Percentiles rank a stretch among this genome's conserved stretches.
phyloP scores from a whole-genome alignment of 768 basidiomycete species.

The Leccinum subtestaceum region DNA sequence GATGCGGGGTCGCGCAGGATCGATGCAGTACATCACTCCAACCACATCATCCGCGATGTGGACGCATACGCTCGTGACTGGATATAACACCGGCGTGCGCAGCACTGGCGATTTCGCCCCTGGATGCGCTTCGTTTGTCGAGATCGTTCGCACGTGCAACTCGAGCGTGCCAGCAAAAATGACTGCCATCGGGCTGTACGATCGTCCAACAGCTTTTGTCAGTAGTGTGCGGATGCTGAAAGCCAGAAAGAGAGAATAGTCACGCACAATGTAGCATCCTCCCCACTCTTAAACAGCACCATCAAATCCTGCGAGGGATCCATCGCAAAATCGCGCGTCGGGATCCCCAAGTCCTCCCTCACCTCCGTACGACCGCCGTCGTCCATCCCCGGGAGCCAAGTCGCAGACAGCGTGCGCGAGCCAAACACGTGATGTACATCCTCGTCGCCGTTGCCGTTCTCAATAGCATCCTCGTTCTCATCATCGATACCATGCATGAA shows the following conservation, averaged over 20 bases:
- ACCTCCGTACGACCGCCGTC: slow-evolving; percentile 18
- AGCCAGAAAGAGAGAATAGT: too few relatives aligned
- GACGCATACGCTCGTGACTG: slow-evolving; percentile 36
- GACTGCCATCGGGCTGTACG: slow-evolving; percentile 10
- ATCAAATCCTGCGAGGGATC: slow-evolving; percentile 64
- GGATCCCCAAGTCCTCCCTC: slow-evolving; percentile 37
- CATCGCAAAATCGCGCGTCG: slow-evolving; percentile 57
- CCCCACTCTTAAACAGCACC: slow-evolving; percentile 37
- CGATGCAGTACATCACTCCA: slow-evolving; percentile 42
- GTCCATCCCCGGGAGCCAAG: slow-evolving; percentile 18
- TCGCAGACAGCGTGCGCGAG: slow-evolving; percentile 26
- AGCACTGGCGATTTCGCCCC: slow-evolving; percentile 33
- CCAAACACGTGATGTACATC: background rate
- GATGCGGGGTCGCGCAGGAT: slow-evolving; percentile 24
- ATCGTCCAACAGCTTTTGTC: background rate
- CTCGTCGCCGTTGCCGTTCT: background rate
- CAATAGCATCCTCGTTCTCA: background rate
- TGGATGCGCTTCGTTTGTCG: slow-evolving; percentile 41
- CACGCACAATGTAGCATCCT: slow-evolving; percentile 15
- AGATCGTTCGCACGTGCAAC: slow-evolving; percentile 47
- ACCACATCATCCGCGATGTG: slow-evolving; percentile 56
- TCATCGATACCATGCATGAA: background rate
- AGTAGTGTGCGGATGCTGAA: background rate
- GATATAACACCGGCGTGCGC: slow-evolving; percentile 23
- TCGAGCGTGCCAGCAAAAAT: slow-evolving; percentile 19